phyloP scores from a whole-genome alignment of 1,139 yeast genomes.

The Pichia sp. region DNA sequence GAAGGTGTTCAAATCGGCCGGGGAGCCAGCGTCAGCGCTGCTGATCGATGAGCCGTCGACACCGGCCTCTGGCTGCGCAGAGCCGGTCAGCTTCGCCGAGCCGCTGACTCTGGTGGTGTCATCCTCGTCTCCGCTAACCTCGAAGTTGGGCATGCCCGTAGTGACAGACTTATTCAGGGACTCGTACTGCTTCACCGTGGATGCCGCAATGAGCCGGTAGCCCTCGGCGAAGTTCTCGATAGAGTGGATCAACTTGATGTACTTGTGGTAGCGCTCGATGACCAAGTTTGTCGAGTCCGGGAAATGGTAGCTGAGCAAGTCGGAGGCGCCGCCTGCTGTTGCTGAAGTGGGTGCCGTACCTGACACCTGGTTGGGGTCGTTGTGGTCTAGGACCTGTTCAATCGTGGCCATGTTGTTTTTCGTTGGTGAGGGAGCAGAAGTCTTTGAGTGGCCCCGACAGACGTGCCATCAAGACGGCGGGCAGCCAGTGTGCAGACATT shows the following conservation, averaged over 20 bases:
- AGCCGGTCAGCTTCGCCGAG: slow-evolving; percentile 19
- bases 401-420: not conserved
- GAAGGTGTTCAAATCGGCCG: slow-evolving; percentile 22
- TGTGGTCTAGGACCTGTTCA: not conserved
- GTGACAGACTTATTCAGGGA: slow-evolving; percentile 23
- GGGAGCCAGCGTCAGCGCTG: slow-evolving; percentile 15
- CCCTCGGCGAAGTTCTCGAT: slow-evolving; percentile 26
- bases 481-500: not conserved
- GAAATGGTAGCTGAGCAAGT: slow-evolving; percentile 16
- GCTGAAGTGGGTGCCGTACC: not conserved
- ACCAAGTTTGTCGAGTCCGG: slow-evolving; percentile 29
- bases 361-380: not conserved
- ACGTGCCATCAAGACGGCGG: not conserved
- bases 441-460: not conserved
- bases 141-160: slow-evolving; percentile 28
- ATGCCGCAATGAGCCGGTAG: slow-evolving; percentile 22
- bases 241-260: slow-evolving; percentile 25
- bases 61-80: slow-evolving; percentile 16
- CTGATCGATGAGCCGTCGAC: slow-evolving; percentile 10
- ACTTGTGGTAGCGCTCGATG: slow-evolving; percentile 32
- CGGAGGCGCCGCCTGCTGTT: slow-evolving; percentile 6
- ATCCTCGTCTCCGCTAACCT: slow-evolving; percentile 24
- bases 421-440: not conserved
- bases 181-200: slow-evolving; percentile 26
- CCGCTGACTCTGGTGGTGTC: slow-evolving; percentile 27